A percentile compares a stretch with the other conserved stretches of the same genome.
Conservation (phyloP, 2,329 filamentous ascomycete genomes). For the Pyrenophora graminea region DNA sequence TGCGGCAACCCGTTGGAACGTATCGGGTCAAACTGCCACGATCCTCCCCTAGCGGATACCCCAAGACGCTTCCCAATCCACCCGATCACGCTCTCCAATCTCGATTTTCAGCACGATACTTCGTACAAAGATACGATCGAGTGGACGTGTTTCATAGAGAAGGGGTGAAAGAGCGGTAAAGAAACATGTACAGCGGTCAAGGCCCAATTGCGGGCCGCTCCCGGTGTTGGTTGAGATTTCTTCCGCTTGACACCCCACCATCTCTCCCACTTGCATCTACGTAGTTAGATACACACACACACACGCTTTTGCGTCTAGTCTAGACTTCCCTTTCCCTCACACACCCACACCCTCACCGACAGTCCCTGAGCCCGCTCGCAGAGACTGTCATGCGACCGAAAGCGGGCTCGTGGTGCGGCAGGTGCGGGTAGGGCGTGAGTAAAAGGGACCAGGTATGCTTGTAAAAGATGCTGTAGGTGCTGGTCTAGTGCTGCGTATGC, state of each 20-base stretch:
- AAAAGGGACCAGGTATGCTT: constrained; percentile 7
- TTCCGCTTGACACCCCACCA: neutral
- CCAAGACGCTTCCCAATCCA: neutral
- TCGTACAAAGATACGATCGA: neutral
- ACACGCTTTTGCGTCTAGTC: neutral
- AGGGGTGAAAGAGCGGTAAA: constrained; percentile 6
- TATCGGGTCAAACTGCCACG: constrained; percentile 10
- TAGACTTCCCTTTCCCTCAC: no score
- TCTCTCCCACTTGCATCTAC: neutral
- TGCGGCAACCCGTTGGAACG: constrained; percentile 9
- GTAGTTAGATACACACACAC: neutral
- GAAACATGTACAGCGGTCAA: neutral
- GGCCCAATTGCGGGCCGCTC: constrained; percentile 26
- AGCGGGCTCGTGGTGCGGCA: constrained; percentile 4
- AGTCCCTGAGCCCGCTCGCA: neutral
- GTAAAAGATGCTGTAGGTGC: neutral
- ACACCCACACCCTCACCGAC: neutral
- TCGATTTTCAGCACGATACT: no score
- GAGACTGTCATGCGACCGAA: constrained; percentile 5
- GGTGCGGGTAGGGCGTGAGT: constrained; percentile 14
- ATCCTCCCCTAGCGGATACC: neutral
- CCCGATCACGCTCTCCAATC: neutral
- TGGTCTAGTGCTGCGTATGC: neutral
- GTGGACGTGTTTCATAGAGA: neutral
- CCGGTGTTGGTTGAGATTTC: constrained; percentile 16